Percentiles rank a stretch among this genome's conserved stretches.
Evolutionary conservation across 345 rosid genomes (phyloP).

Genomic region (Anacardium occidentale): DNA sequence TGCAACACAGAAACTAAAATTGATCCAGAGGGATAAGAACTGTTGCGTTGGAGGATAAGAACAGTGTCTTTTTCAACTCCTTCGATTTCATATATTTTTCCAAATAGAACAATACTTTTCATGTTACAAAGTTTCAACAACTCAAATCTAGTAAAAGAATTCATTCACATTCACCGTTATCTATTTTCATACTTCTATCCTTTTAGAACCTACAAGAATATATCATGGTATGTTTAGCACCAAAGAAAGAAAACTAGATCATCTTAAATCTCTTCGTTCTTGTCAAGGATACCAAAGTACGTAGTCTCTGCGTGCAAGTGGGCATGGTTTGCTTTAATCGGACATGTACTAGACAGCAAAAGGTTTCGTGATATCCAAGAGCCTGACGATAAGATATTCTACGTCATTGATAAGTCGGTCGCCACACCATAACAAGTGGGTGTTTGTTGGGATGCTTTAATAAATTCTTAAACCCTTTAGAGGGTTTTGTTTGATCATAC

Average conservation of each 20-base stretch:
- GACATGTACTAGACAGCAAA: slow-evolving; percentile 26
- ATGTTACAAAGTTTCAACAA: background rate
- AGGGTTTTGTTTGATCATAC: background rate
- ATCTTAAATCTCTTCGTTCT: background rate
- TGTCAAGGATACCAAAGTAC: slow-evolving; percentile 16
- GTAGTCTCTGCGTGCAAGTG: slow-evolving; percentile 17
- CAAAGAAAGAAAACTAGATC: no score
- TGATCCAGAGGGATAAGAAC: background rate
- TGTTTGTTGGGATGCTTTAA: slow-evolving; percentile 3
- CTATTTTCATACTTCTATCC: background rate
- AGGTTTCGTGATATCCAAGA: slow-evolving; percentile 16
- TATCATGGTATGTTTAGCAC: background rate
- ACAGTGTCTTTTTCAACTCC: slow-evolving; percentile 26
- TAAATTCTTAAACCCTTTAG: background rate
- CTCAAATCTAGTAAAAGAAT: slow-evolving; percentile 1
- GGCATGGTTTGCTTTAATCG: slow-evolving; percentile 33
- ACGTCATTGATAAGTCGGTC: slow-evolving; percentile 16
- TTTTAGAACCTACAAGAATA: background rate
- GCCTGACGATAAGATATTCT: slow-evolving; percentile 37
- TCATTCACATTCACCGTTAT: background rate
- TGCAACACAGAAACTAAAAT: background rate
- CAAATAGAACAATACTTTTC: background rate
- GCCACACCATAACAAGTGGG: slow-evolving; percentile 22
- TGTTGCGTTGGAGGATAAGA: slow-evolving; percentile 13
- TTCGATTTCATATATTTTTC: background rate